A percentile compares a stretch with the other conserved stretches of the same genome.
phyloP scores from a whole-genome alignment of 352 stramenopile species.

The Phytophthora cryptogea region DNA sequence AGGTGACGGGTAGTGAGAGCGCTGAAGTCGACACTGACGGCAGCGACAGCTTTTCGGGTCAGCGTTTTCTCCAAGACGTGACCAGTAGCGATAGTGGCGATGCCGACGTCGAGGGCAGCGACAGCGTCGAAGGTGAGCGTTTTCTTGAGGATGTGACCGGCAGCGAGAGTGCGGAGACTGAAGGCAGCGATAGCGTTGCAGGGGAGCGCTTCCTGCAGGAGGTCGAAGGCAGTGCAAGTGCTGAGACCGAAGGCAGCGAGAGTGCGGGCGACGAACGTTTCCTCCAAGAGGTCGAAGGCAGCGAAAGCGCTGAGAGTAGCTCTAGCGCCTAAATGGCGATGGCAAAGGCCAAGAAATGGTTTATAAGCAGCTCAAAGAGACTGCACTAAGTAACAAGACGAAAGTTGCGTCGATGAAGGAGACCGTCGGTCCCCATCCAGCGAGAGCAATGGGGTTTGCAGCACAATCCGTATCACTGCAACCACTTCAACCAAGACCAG shows the following conservation, averaged over 20 bases:
- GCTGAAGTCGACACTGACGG: too few species aligned
- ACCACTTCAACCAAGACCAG: too few species aligned
- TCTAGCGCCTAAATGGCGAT: not conserved
- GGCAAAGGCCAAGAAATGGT: not conserved
- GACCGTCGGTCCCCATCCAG: too few species aligned
- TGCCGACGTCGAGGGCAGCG: not conserved
- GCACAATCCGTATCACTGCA: too few species aligned
- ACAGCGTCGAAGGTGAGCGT: constrained; percentile 1
- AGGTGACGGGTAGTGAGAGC: not conserved
- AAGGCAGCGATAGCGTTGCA: constrained; percentile 4
- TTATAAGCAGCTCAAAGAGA: not conserved
- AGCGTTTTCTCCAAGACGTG: constrained; percentile 7
- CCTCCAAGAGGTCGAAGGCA: constrained; percentile 5
- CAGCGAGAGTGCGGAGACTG: constrained; percentile 1
- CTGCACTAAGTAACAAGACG: not conserved
- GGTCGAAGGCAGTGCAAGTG: constrained; percentile 9
- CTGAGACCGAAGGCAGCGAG: constrained; percentile 5
- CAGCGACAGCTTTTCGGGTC: constrained; percentile 1
- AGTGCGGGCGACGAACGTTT: constrained; percentile 8
- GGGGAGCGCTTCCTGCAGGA: constrained; percentile 16
- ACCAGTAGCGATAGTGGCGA: constrained; percentile 5
- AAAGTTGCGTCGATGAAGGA: not conserved
- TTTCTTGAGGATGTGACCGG: constrained; percentile 2
- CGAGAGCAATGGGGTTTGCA: too few species aligned
- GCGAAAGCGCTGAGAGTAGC: constrained; percentile 1